A percentile compares a stretch with the other conserved stretches of the same genome.
Evolutionary conservation across 371 early-diverging fungal genomes (phyloP).

Genomic region (Parasitella parasitica): DNA sequence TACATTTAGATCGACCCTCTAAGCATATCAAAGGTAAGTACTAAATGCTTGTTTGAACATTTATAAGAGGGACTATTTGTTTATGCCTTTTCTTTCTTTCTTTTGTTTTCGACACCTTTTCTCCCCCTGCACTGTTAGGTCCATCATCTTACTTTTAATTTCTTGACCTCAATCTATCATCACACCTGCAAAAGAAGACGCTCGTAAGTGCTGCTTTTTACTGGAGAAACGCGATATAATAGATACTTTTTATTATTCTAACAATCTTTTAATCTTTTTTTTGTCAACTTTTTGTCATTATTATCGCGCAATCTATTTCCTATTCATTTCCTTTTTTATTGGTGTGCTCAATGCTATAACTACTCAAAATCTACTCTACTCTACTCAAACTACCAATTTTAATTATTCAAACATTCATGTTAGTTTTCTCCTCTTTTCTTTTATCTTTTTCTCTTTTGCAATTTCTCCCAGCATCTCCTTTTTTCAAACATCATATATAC

Average conservation of each 20-base stretch:
- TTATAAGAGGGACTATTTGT: neutral
- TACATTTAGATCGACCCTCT: neutral
- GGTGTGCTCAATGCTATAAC: neutral
- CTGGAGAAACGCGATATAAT: neutral
- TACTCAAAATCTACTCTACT: neutral
- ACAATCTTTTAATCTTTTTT: neutral
- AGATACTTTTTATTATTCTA: neutral
- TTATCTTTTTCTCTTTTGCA: neutral
- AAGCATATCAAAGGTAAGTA: neutral
- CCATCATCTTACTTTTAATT: neutral
- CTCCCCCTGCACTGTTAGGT: neutral
- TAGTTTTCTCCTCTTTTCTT: neutral
- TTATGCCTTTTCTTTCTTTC: neutral
- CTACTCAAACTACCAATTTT: neutral
- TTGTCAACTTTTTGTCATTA: neutral
- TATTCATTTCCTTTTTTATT: neutral
- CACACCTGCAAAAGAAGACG: neutral
- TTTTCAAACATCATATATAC: neutral
- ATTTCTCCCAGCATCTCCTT: neutral
- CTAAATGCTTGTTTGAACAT: neutral
- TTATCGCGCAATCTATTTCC: neutral
- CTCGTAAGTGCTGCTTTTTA: neutral
- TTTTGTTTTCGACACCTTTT: neutral
- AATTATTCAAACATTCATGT: slow-evolving; percentile 1
- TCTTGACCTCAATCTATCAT: neutral